Base-by-base conservation (phyloP, 2,329 filamentous ascomycete species). In the Aspergillus sp. region DNA sequence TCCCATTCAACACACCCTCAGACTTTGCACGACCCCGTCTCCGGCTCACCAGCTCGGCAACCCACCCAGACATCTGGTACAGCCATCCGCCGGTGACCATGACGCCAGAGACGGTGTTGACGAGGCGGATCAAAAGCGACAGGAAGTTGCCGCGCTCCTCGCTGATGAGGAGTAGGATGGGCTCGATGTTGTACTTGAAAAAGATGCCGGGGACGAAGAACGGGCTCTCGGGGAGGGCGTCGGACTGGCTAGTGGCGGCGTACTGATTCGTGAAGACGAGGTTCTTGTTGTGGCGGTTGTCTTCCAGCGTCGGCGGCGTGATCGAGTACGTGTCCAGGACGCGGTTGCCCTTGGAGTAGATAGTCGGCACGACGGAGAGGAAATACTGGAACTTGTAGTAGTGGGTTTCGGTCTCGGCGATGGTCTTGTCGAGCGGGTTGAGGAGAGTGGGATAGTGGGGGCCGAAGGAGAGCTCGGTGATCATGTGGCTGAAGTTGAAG, bases 331-430 rank as follows among this genome's bases (percentile, higher is more conserved):
- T 72, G 47, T 79, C 77, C 13, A 78, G 68, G 11, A 65, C 66
- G 49, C 67, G 61, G 46, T 60, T 56, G 49, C 67, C 79, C 54
- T 87, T 80, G 70, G 84, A 91, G 79, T 97, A 99, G 65, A 95
- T 83, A 4, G 94, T 99, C 2, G 94, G 94, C 2, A 99, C 94
- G 35, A 99, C 82, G 36, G 89, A 95, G 67, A 97, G 81, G 77
- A 94, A 97, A 82, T 99, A 99, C 74, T 99, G 94, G 78, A 91
- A 97, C 74, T 94, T 95, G 82, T 93, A 87, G 79, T 96, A 97
- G 78, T 95, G 82, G 55, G 73, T 70, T 14, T 79, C 68, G n/a
- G 89, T 93, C 3, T 79, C 74, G 65, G 92, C 89, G 73, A 92
- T 84, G 42, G 94, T 97, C 60, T 87, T 86, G 76, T 97, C 94